Evolutionary conservation across 495 filamentous ascomycete species (phyloP).

Genomic region (Xylaria acuta): DNA sequence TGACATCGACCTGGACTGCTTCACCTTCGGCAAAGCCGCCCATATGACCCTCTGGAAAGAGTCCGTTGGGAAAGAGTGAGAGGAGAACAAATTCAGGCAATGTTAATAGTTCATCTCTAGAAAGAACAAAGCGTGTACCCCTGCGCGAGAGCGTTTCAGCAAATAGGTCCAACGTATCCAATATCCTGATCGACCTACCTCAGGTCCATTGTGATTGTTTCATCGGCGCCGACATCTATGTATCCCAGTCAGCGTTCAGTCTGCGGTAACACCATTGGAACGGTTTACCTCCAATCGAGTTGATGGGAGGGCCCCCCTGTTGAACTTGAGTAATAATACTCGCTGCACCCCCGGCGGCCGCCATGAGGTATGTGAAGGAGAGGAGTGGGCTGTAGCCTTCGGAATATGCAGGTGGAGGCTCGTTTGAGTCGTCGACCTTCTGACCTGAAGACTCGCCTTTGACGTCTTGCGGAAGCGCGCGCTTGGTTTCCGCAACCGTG

Average conservation of each 20-base stretch:
- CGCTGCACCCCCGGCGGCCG: slow-evolving; percentile 91
- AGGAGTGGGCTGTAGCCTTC: slow-evolving; percentile 92
- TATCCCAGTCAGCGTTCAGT: slow-evolving; percentile 22
- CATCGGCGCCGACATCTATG: slow-evolving; percentile 85
- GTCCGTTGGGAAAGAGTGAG: slow-evolving; percentile 96
- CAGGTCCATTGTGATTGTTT: slow-evolving; percentile 93
- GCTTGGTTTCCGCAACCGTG: slow-evolving; percentile 80
- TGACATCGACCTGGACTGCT: slow-evolving; percentile 95
- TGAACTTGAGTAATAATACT: slow-evolving; percentile 99
- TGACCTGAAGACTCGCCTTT: slow-evolving; percentile 71
- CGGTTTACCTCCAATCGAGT: slow-evolving; percentile 78
- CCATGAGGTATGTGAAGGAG: slow-evolving; percentile 97
- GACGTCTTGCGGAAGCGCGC: slow-evolving; percentile 76
- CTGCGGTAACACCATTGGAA: not conserved
- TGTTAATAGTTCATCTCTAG: slow-evolving; percentile 91
- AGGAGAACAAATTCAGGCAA: slow-evolving; percentile 97
- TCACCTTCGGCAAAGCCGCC: slow-evolving; percentile 89
- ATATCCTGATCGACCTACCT: slow-evolving; percentile 62
- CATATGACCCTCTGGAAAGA: slow-evolving; percentile 96
- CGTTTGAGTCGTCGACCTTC: slow-evolving; percentile 75
- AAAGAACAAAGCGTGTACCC: slow-evolving; percentile 90
- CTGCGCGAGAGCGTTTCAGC: slow-evolving; percentile 55
- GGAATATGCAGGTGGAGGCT: slow-evolving; percentile 94
- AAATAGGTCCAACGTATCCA: slow-evolving; percentile 27
- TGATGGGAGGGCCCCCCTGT: slow-evolving; percentile 87